Evolutionary conservation across 192 early-diverging fungal species (phyloP), one percentile per base, ranked within the genome.

Genomic region (Borealophlyctis nickersoniae): DNA sequence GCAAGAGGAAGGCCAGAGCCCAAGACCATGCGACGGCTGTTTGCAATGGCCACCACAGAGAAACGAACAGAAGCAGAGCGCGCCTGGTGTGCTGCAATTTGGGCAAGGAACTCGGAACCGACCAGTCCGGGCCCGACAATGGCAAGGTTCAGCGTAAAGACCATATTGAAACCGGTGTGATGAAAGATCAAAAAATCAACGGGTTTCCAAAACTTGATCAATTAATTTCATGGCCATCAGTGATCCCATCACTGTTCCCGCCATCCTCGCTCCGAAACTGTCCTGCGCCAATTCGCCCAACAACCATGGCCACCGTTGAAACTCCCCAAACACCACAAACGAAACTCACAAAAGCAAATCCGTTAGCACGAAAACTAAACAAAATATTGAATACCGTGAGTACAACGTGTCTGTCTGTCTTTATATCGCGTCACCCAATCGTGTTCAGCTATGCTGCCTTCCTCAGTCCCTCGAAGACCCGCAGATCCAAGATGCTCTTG

Each of bases 121-220:
- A 98, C 95, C 54, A 95, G 87, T 48, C 95, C 95, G 54, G 93
- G 90, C 33, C 95, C 95, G 74, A 98, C 84, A 61, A 98, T 88
- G 60, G 90, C 95, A 70, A 98, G 58, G 67, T 74, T 73, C 27
- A 81, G 51, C 31, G 57, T 65, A 2, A n/a, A 56, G 36, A 33
- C 36, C 56, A 35, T 69, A 19, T 7, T 45, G 39, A n/a, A n/a
- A n/a, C n/a, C n/a, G n/a, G n/a, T n/a, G n/a, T n/a, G n/a, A n/a
- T 54, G 53, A 7, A 29, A 54, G 23, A 54, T n/a, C 14, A 49
- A 49, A 49, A 49, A 49, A 49, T 16, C 14, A 49, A n/a, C 48
- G 48, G 14, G 48, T 49, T 49, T n/a, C 14, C 48, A 49, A 16
- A n/a, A 49, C n/a, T 49, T n/a, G n/a, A n/a, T n/a, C n/a, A n/a